Base-by-base conservation (phyloP, 345 rosid genomes). In the Raphanus raphanistrum region DNA sequence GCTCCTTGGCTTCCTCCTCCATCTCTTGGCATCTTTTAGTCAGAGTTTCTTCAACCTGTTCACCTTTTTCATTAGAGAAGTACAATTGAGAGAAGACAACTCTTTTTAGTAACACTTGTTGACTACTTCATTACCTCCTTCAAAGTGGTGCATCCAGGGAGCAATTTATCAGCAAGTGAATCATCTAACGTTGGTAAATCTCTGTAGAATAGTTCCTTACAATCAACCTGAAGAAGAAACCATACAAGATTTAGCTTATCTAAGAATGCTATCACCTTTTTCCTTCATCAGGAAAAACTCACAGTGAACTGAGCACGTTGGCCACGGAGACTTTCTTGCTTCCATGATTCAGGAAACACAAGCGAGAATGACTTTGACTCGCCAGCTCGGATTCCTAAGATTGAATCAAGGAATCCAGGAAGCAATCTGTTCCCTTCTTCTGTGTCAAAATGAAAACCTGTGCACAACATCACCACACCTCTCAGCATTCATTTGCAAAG, bases 391-490 rank as follows among this genome's bases (percentile, higher is more conserved):
- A 94, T 89, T 54, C 95, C 97, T 16, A 87, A 74, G 68, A 92
- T 70, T 45, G 97, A 83, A 80, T 89, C 87, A 55, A 90, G 89
- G 79, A 94, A 94, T 59, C 98, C 97, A 62, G 97, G 92, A 65
- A 92, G 84, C 64, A 90, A 82, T 81, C 71, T 90, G 73, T 94
- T 88, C 54, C 90, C 94, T 54, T 89, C 92, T 81, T 94, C 97
- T 1, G 98, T 94, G 69, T 94, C 98, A 81, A 94, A 90, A 69
- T 90, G 85, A 80, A 88, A 94, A 32, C 89, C 98, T 94, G 89
- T 21, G 50, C 66, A 82, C 70, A 72, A 21, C 48, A 75, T 21
- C 50, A 71, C 71, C 38, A 2, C 52, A 16, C 10, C 33, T 58
- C 68, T 69, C 64, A 80, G 27, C 35, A 65, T 36, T 60, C 73